Evolutionary conservation across 106 monocot genomes (phyloP), one percentile per base, ranked within the genome.

Genomic region (Platanthera zijinensis): DNA sequence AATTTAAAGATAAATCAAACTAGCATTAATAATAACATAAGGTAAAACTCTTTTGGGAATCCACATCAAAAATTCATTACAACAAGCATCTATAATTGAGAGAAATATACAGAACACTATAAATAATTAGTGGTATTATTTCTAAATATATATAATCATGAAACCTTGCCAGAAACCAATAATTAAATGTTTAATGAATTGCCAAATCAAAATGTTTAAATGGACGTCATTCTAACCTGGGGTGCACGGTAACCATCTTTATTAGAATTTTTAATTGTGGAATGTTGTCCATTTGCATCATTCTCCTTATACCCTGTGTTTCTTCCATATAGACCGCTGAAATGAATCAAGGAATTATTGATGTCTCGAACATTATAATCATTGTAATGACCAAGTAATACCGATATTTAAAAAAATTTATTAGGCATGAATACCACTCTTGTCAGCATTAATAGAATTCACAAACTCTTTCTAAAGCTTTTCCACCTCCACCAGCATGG

Each of bases 401-500:
- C n/a, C 5, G 14, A 57, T n/a, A 50, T 22, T n/a, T 28, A 15
- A 74, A 25, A 30, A 45, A 6, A 52, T 25, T 25, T 74, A 28
- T 39, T n/a, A 57, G 25, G 10, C 30, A 48, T 67, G 53, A 13
- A 39, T 71, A 79, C 83, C 84, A 51, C 78, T 83, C 82, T 46
- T 85, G 14, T 75, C 83, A 25, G 76, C 56, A 73, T 72, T 83
- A 64, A 83, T 18, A 56, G 93, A 30, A 77, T 89, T 89, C 14
- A 80, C 78, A 78, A 95, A 74, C 71, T 85, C 85, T 78, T 71
- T 79, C 77, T 84, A 85, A 15, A 95, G 81, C 28, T 89, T 89
- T 56, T 91, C 91, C 51, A 91, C 81, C 82, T 95, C 94, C 66
- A 82, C 87, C 67, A 88, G 78, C 94, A 95, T 91, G n/a, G 89